Evolutionary conservation across 2,329 filamentous ascomycete species (phyloP).

Genomic region (Alternaria sp.): DNA sequence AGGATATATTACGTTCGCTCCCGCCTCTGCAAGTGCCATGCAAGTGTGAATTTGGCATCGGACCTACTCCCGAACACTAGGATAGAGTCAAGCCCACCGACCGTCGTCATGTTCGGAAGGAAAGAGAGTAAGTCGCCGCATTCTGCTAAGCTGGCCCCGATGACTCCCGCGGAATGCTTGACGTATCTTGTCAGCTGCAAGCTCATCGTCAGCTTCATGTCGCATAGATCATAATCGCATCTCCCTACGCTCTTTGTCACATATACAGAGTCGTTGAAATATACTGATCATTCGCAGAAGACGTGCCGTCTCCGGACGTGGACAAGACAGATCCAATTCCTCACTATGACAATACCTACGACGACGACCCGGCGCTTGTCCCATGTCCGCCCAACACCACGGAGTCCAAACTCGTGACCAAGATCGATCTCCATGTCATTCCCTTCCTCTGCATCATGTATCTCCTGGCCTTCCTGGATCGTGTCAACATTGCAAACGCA

Average conservation of each 20-base stretch:
- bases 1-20: constrained; percentile 2
- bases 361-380: constrained; percentile 48
- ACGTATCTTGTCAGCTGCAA: constrained; percentile 3
- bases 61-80: constrained; percentile 7
- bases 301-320: constrained; percentile 21
- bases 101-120: constrained; percentile 37
- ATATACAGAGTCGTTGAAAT: neutral
- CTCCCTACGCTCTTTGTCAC: neutral
- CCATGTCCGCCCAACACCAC: constrained; percentile 58
- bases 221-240: neutral
- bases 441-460: constrained; percentile 60
- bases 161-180: constrained; percentile 1
- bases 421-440: constrained; percentile 57
- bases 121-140: constrained; percentile 40
- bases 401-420: constrained; percentile 53
- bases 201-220: constrained; percentile 1
- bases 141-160: constrained; percentile 14
- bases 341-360: constrained; percentile 44
- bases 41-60: constrained; percentile 1
- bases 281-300: constrained; percentile 25
- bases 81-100: neutral
- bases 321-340: constrained; percentile 23
- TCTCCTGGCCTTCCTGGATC: constrained; percentile 57
- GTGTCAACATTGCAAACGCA: constrained; percentile 62
- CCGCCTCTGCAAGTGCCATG: neutral